A percentile compares a stretch with the other conserved stretches of the same genome.
phyloP scores from a whole-genome alignment of 805 yeast species.

The Yarrowia porcina region DNA sequence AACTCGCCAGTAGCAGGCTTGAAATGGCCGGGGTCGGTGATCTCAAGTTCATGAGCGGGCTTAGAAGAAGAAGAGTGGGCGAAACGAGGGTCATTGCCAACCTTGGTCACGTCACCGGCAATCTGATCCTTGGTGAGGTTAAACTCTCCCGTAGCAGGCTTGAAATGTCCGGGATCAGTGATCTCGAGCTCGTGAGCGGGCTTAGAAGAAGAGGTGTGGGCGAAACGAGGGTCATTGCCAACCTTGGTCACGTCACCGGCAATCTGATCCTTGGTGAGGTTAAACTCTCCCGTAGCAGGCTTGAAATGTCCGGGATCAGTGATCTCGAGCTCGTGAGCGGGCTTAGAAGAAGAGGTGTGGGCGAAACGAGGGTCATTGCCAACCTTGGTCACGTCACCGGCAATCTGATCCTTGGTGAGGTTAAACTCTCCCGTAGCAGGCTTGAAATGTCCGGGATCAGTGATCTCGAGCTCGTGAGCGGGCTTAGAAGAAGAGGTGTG shows the following conservation, averaged over 20 bases:
- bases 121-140: not conserved
- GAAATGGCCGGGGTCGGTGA: not conserved
- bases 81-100: not conserved
- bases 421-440: not conserved
- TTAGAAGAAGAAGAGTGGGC: too few species aligned
- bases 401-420: too few species aligned
- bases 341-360: not conserved
- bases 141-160: not conserved
- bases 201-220: not conserved
- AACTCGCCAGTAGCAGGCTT: not conserved
- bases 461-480: not conserved
- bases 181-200: not conserved
- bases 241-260: not conserved
- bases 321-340: too few species aligned
- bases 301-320: too few species aligned
- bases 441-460: not conserved
- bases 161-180: not conserved
- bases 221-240: not conserved
- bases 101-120: not conserved
- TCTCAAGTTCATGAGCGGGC: not conserved
- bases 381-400: not conserved
- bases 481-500: not conserved
- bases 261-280: not conserved
- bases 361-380: conserved; percentile 2
- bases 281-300: not conserved